Percentiles rank a stretch among this genome's conserved stretches.
phyloP scores from a whole-genome alignment of 768 basidiomycete genomes.

The Heimioporus sp. region DNA sequence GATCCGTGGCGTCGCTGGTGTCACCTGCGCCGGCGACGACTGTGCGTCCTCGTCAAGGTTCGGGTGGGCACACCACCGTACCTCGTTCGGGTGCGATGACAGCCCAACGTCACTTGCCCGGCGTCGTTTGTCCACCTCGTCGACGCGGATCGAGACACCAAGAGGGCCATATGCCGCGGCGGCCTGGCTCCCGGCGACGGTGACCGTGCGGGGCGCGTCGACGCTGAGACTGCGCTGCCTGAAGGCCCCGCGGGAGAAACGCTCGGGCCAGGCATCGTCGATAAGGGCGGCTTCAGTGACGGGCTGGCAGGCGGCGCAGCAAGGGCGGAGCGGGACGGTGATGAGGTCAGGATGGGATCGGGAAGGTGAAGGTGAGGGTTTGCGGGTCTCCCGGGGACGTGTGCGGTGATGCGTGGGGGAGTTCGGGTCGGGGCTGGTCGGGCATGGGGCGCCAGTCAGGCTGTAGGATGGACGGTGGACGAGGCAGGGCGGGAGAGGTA shows the following conservation, averaged over 20 bases:
- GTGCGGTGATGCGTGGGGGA: no score
- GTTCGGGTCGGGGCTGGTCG: no score
- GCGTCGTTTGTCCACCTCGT: constrained; percentile 62
- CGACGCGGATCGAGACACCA: constrained; percentile 48
- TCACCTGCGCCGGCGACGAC: constrained; percentile 12
- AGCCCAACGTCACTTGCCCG: constrained; percentile 38
- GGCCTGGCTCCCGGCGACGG: constrained; percentile 30
- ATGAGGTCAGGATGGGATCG: constrained; percentile 39
- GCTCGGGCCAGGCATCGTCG: constrained; percentile 58
- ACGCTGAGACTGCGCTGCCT: constrained; percentile 51
- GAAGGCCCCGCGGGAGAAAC: constrained; percentile 60
- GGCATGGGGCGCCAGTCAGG: constrained; percentile 4
- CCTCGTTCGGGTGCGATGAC: neutral
- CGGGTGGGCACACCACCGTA: no score
- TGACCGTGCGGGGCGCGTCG: constrained; percentile 28
- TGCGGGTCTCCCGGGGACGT: no score
- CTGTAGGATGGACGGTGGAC: constrained; percentile 40
- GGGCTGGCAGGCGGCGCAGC: constrained; percentile 62
- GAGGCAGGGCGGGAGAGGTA: constrained; percentile 52
- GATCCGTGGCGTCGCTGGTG: constrained; percentile 22
- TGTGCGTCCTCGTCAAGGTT: neutral
- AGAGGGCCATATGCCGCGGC: constrained; percentile 19
- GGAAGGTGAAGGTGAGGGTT: constrained; percentile 18
- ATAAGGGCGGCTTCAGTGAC: constrained; percentile 55
- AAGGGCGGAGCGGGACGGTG: constrained; percentile 69